Evolutionary conservation across 2,329 filamentous ascomycete genomes (phyloP).

Genomic region (Pezicula radicicola): DNA sequence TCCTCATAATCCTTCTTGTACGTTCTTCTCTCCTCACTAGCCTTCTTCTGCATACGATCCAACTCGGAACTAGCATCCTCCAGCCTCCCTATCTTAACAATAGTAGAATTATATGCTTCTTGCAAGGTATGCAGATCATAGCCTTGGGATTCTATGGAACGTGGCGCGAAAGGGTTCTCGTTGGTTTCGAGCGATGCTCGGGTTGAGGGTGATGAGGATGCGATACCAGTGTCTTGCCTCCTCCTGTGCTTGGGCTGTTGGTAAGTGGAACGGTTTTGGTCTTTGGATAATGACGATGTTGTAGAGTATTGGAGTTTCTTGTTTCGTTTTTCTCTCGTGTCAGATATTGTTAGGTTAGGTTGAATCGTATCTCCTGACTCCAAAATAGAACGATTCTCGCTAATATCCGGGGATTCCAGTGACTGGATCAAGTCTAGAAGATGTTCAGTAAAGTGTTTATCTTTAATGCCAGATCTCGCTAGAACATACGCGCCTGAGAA

Average conservation of each 20-base stretch:
- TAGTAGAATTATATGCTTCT: conserved; percentile 22
- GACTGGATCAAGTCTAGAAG: too few relatives aligned
- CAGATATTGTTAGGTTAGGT: too few relatives aligned
- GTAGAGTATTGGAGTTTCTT: conserved; percentile 22
- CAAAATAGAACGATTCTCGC: too few relatives aligned
- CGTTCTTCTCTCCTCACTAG: conserved; percentile 19
- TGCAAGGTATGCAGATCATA: conserved; percentile 14
- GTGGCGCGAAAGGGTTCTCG: conserved; percentile 9
- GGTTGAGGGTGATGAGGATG: conserved; percentile 14
- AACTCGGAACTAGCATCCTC: conserved; percentile 9
- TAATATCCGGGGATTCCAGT: too few relatives aligned
- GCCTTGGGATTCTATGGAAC: conserved; percentile 17
- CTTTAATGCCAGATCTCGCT: too few relatives aligned
- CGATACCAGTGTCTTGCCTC: conserved; percentile 21
- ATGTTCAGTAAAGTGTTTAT: too few relatives aligned
- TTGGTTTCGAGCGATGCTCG: conserved; percentile 21
- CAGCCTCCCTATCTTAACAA: conserved; percentile 15
- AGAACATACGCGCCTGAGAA: too few relatives aligned
- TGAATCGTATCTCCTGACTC: too few relatives aligned
- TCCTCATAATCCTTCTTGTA: conserved; percentile 8
- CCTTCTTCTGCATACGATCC: conserved; percentile 13
- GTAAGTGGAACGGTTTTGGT: conserved; percentile 3
- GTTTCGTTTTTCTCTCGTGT: conserved; percentile 8
- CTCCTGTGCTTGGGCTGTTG: conserved; percentile 8
- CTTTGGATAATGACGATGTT: conserved; percentile 12